These are phyloP conservation scores for Penicillium cosmopolitanum DNA, from an alignment of 495 filamentous ascomycete genomes.

Conservation along the genomic window DNA sequence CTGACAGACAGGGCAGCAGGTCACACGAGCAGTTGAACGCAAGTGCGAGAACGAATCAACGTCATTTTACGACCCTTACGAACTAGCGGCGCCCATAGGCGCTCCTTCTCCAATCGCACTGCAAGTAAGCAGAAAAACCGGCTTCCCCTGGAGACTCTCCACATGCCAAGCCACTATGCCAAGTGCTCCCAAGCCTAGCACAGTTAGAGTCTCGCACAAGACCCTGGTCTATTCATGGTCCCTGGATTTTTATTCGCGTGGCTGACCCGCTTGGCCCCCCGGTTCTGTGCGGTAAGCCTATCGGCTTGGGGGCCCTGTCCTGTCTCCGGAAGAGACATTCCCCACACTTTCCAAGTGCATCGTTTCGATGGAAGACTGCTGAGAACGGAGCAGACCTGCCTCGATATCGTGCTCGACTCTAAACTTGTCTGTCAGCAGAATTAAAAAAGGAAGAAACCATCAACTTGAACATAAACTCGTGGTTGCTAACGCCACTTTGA, in stretches of 20 bases:
- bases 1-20: background rate
- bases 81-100: no score
- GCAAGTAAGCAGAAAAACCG: constrained; percentile 1
- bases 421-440: no score
- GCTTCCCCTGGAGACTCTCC: background rate
- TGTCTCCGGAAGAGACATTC: background rate
- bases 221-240: background rate
- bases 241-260: background rate
- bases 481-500: no score
- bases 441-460: no score
- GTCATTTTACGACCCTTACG: background rate
- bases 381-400: no score
- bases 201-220: background rate
- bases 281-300: background rate
- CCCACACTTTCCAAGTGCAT: background rate
- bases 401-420: no score
- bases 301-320: background rate
- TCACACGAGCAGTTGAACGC: constrained; percentile 1
- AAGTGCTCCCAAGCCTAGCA: background rate
- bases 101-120: background rate
- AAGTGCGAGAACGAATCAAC: background rate
- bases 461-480: no score
- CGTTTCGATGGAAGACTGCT: no score
- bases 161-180: background rate
- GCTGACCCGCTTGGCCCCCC: background rate